Evolutionary conservation across 1,284 basidiomycete genomes (phyloP).

Genomic region (Malassezia globosa): DNA sequence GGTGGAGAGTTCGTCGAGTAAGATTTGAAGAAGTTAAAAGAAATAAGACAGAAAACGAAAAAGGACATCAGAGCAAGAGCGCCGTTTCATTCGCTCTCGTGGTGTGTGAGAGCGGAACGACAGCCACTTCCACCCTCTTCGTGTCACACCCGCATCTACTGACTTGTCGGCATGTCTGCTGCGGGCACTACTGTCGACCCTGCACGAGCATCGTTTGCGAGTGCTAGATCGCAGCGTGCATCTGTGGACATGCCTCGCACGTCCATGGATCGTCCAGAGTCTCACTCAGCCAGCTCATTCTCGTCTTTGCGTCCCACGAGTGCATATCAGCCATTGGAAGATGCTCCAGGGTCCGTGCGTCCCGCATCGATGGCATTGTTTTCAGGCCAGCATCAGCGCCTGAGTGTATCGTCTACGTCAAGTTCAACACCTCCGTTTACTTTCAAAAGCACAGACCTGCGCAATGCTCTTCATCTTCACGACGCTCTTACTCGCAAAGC

Average conservation of each 20-base stretch:
- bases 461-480: constrained; percentile 39
- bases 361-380: not conserved
- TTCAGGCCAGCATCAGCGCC: constrained; percentile 19
- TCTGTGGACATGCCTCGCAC: not conserved
- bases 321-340: constrained; percentile 41
- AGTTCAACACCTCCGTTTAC: constrained; percentile 30
- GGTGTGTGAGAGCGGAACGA: no score
- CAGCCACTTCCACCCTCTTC: no score
- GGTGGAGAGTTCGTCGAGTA: no score
- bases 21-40: no score
- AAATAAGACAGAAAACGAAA: no score
- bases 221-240: not conserved
- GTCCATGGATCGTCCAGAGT: constrained; percentile 12
- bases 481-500: constrained; percentile 39
- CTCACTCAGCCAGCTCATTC: constrained; percentile 11
- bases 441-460: constrained; percentile 41
- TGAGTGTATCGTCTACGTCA: constrained; percentile 13
- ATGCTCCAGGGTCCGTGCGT: constrained; percentile 4
- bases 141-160: no score
- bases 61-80: no score
- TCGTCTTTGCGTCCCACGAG: constrained; percentile 32
- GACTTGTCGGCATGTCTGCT: constrained; percentile 4
- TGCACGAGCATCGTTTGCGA: constrained; percentile 1
- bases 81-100: no score
- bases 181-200: not conserved